These are phyloP conservation scores for Macrolepiota fuliginosa DNA, from an alignment of 768 basidiomycete genomes.

Conservation along the genomic window DNA sequence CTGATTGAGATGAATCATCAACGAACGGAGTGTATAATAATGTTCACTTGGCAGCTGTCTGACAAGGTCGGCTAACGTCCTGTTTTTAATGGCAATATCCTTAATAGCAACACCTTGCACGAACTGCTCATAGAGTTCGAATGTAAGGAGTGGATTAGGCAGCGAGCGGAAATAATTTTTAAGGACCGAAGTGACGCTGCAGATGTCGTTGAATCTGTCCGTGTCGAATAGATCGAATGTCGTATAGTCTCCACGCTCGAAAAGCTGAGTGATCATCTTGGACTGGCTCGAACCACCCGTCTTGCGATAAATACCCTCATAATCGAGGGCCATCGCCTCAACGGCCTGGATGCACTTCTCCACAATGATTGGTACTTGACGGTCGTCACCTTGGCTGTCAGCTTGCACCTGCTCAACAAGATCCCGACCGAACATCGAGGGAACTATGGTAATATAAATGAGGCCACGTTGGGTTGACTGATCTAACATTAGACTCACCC, in stretches of 20 bases:
- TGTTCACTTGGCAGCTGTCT: conserved; percentile 82
- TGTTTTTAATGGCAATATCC: conserved; percentile 58
- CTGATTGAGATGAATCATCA: conserved; percentile 90
- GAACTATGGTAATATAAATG: conserved; percentile 42
- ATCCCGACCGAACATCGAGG: conserved; percentile 92
- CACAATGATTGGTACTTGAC: conserved; percentile 81
- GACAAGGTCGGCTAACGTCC: conserved; percentile 64
- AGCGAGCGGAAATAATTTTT: conserved; percentile 96
- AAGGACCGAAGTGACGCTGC: conserved; percentile 93
- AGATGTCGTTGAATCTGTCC: conserved; percentile 95
- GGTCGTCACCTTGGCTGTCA: conserved; percentile 58
- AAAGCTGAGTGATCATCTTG: conserved; percentile 90
- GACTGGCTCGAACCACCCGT: conserved; percentile 91
- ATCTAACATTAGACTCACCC: conserved; percentile 29
- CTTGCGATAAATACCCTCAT: conserved; percentile 98
- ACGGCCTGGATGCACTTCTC: conserved; percentile 97
- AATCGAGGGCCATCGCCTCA: conserved; percentile 83
- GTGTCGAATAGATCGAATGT: conserved; percentile 86
- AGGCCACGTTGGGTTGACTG: conserved; percentile 6
- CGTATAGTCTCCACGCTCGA: conserved; percentile 88
- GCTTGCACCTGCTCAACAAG: conserved; percentile 79
- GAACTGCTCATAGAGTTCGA: conserved; percentile 88
- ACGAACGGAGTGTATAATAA: conserved; percentile 74
- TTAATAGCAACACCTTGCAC: conserved; percentile 70
- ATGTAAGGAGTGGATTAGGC: conserved; percentile 88